These are phyloP conservation scores for Nissolia schottii DNA, from an alignment of 306 rosid species.

Conservation along the genomic window DNA sequence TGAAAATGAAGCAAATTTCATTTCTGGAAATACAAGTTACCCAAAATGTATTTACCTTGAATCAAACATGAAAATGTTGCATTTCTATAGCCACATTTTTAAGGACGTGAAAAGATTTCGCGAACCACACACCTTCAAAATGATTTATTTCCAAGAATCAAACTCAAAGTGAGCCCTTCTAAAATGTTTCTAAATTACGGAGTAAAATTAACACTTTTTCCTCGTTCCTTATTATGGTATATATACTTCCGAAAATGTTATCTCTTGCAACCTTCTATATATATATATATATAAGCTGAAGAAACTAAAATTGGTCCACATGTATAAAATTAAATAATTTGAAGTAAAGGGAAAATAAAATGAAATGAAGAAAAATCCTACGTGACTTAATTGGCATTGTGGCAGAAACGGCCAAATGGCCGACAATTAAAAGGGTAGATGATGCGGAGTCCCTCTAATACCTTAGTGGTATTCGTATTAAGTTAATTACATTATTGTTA, in stretches of 20 bases:
- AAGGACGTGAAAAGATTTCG: no score
- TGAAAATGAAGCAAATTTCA: no score
- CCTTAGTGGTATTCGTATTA: conserved; percentile 16
- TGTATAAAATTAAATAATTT: background rate
- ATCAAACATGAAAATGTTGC: no score
- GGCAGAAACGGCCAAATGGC: conserved; percentile 38
- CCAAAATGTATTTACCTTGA: no score
- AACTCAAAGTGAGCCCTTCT: background rate
- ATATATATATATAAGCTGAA: no score
- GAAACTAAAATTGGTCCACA: background rate
- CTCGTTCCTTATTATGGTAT: background rate
- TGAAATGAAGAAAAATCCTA: background rate
- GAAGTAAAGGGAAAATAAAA: background rate
- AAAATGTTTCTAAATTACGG: background rate
- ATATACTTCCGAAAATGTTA: background rate
- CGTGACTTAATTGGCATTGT: background rate
- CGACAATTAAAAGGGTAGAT: conserved; percentile 41
- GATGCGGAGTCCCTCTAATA: conserved; percentile 34
- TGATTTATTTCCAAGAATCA: no score
- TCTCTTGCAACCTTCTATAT: background rate
- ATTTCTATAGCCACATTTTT: no score
- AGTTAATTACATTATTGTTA: conserved; percentile 2
- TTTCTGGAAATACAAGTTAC: no score
- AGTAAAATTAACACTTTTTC: background rate
- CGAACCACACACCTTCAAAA: no score